Base-by-base conservation (phyloP, 768 basidiomycete genomes). In the Suillus spraguei region DNA sequence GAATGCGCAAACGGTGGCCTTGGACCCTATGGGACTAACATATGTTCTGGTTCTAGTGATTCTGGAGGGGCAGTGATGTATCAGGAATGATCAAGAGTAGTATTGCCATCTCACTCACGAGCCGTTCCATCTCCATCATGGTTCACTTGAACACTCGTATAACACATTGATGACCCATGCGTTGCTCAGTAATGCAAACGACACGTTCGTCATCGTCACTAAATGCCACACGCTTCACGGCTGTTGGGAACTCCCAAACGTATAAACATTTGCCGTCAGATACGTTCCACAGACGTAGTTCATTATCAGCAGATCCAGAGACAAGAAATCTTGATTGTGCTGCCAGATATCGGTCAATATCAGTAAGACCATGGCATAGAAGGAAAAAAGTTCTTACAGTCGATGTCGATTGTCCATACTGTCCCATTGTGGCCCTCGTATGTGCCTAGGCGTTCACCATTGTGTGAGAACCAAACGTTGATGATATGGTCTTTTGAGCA, bases 241-340 rank as follows among this genome's bases (percentile, higher is more conserved):
- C 97, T 0, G 97, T 99, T 41, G 93, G 92, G 83, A 97, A 98
- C 76, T 99, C 97, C 97, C 97, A 99, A 4, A 86, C 90, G 74
- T 89, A 93, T 35, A 99, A 82, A 72, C 94, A 95, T 78, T 97
- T 94, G 63, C 97, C 97, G 5, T 89, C 91, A 58, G 86, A 79
- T 36, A 98, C 92, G 53, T 84, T 82, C 97, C 97, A 99, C 10
- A 99, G 82, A 65, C 90, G 87, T 76, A 99, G 85, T 47, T 87
- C 85, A 76, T 98, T 99, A 77, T 99, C 97, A 17, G 97, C 97
- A 2, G 96, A 87, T 11, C 97, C 97, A 7, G 96, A 91, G 28
- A 98, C 82, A 70, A 99, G 81, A 78, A 87, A 95, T 75, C 82
- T 85, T 65, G 95, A 91, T 80, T 94, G 84, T 49, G 90, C 97